Percentiles rank a stretch among this genome's conserved stretches.
Evolutionary conservation across 2,329 filamentous ascomycete genomes (phyloP).

Genomic region (Orbilia blumenaviensis): DNA sequence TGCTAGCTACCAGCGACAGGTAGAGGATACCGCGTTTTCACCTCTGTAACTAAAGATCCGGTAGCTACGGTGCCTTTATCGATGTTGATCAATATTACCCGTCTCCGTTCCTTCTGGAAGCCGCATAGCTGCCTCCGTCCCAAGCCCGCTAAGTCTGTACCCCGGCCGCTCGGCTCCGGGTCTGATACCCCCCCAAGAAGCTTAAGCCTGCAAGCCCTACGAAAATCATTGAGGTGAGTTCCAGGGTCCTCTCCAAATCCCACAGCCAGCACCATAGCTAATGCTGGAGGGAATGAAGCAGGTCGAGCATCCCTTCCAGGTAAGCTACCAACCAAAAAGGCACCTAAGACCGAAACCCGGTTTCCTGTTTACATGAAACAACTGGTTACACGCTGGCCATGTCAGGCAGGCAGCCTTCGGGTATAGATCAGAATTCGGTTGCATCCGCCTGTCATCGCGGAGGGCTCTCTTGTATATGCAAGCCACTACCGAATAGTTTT

Average conservation of each 20-base stretch:
- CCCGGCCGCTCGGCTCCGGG: conserved; percentile 12
- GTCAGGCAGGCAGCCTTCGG: conserved; percentile 36
- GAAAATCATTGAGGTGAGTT: neutral
- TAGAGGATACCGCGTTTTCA: neutral
- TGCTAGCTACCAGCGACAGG: too few species aligned
- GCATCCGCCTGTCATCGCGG: conserved; percentile 8
- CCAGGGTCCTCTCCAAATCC: conserved; percentile 6
- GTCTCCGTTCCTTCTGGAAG: conserved; percentile 33
- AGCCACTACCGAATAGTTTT: conserved; percentile 2
- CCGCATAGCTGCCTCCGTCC: neutral
- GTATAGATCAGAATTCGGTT: neutral
- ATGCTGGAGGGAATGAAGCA: neutral
- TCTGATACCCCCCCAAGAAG: conserved; percentile 15
- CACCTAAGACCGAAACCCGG: conserved; percentile 20
- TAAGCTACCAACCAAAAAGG: conserved; percentile 18
- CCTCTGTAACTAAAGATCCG: neutral
- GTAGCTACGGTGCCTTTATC: conserved; percentile 29
- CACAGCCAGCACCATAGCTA: neutral
- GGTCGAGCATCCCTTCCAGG: conserved; percentile 6
- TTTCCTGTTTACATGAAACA: conserved; percentile 44
- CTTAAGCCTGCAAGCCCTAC: neutral
- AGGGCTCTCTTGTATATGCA: neutral
- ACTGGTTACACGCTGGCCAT: conserved; percentile 32
- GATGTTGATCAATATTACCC: conserved; percentile 25
- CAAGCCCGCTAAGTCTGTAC: conserved; percentile 6